Evolutionary conservation across 1,284 basidiomycete species (phyloP).

Genomic region (Trichosporon sp.): DNA sequence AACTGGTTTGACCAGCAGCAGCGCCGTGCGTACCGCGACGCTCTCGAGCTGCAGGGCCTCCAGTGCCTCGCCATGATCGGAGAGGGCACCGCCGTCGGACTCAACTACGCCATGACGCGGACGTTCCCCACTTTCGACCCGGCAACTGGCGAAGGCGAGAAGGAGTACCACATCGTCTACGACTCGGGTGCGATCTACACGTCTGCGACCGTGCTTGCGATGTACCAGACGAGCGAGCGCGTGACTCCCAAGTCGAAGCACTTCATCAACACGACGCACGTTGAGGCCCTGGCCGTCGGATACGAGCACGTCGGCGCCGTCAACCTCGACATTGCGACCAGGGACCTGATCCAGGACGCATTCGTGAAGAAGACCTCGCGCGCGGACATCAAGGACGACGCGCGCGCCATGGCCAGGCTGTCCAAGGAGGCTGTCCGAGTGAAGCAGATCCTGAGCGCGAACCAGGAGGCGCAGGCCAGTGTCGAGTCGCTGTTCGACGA

Average conservation of each 20-base stretch:
- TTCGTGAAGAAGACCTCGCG: conserved; percentile 66
- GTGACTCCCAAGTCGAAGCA: conserved; percentile 58
- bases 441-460: conserved; percentile 92
- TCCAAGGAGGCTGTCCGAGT: conserved; percentile 90
- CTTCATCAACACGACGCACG: conserved; percentile 66
- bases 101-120: conserved; percentile 96
- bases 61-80: conserved; percentile 81
- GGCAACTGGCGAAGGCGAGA: conserved; percentile 53
- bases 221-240: conserved; percentile 63
- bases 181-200: conserved; percentile 89
- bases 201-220: conserved; percentile 81
- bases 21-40: conserved; percentile 84
- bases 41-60: conserved; percentile 86
- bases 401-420: conserved; percentile 86
- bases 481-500: conserved; percentile 89
- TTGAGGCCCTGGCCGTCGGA: conserved; percentile 76
- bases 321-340: conserved; percentile 78
- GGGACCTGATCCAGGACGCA: conserved; percentile 75
- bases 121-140: conserved; percentile 65
- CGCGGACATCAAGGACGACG: conserved; percentile 60
- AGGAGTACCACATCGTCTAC: conserved; percentile 88
- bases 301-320: conserved; percentile 80
- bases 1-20: conserved; percentile 83
- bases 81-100: conserved; percentile 87
- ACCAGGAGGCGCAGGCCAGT: conserved; percentile 71